phyloP scores from a whole-genome alignment of 805 yeast genomes.

The Ogataea zsoltii region DNA sequence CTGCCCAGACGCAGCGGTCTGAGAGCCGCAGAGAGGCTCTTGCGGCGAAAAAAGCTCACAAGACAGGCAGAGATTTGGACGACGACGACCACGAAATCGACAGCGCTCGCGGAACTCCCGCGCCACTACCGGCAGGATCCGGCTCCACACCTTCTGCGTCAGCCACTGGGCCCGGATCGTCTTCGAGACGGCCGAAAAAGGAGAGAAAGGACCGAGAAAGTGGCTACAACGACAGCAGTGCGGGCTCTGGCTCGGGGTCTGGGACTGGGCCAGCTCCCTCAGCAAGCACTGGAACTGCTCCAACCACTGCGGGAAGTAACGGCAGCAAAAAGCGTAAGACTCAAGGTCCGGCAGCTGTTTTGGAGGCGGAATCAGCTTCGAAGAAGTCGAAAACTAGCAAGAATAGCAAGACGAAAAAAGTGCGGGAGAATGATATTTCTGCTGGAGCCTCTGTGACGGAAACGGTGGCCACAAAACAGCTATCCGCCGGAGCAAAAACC shows the following conservation, averaged over 20 bases:
- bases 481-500: constrained; percentile 13
- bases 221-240: background rate
- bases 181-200: constrained; percentile 16
- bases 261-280: background rate
- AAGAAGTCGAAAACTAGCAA: constrained; percentile 19
- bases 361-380: background rate
- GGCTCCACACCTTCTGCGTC: constrained; percentile 8
- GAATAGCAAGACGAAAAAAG: constrained; percentile 17
- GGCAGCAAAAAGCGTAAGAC: constrained; percentile 6
- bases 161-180: constrained; percentile 1
- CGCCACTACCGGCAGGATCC: constrained; percentile 13
- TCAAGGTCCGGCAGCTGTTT: constrained; percentile 1
- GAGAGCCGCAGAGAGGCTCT: constrained; percentile 91
- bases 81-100: constrained; percentile 28
- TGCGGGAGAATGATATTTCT: constrained; percentile 14
- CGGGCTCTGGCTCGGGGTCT: constrained; percentile 3
- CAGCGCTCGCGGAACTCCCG: constrained; percentile 23
- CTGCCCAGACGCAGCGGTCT: constrained; percentile 74
- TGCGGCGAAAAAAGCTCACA: constrained; percentile 76
- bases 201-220: constrained; percentile 16
- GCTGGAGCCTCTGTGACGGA: constrained; percentile 5
- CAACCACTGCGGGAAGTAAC: constrained; percentile 1
- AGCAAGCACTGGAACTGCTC: constrained; percentile 1
- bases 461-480: constrained; percentile 2
- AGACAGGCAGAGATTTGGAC: constrained; percentile 25